phyloP scores from a whole-genome alignment of 345 rosid genomes.

The Acer saccharum region DNA sequence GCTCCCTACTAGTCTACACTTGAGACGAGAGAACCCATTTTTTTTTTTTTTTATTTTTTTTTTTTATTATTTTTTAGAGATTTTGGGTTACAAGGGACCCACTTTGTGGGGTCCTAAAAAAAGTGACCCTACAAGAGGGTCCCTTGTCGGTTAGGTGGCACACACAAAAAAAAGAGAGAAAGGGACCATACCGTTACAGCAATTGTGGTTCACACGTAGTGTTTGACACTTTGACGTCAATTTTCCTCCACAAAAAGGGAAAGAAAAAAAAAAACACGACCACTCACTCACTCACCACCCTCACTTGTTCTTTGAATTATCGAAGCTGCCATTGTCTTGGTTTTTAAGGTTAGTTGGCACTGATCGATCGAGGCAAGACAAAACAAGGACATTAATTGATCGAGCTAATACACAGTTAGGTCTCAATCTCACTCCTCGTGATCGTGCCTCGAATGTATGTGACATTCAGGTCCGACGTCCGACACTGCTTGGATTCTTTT shows the following conservation, averaged over 20 bases:
- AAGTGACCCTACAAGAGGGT: slow-evolving; percentile 28
- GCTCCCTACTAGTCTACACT: neutral
- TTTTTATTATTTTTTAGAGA: too few relatives aligned
- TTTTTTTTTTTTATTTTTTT: too few relatives aligned
- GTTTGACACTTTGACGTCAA: slow-evolving; percentile 46
- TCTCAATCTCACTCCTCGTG: slow-evolving; percentile 27
- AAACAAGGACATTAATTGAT: slow-evolving; percentile 36
- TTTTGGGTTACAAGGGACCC: slow-evolving; percentile 25
- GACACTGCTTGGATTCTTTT: neutral
- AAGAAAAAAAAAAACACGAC: neutral
- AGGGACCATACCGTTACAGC: slow-evolving; percentile 47
- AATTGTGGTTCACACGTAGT: slow-evolving; percentile 37
- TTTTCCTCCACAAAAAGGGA: neutral
- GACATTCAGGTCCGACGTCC: slow-evolving; percentile 6
- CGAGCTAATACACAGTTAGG: slow-evolving; percentile 26
- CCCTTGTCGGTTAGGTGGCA: slow-evolving; percentile 80
- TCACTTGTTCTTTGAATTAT: slow-evolving; percentile 8
- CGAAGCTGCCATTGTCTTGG: slow-evolving; percentile 30
- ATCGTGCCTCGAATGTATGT: slow-evolving; percentile 28
- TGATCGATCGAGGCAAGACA: slow-evolving; percentile 49
- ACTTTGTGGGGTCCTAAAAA: too few relatives aligned
- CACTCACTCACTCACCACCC: slow-evolving; percentile 20
- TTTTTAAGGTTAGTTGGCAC: slow-evolving; percentile 4
- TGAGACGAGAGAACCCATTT: too few relatives aligned
- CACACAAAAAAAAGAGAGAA: neutral